A percentile compares a stretch with the other conserved stretches of the same genome.
These are phyloP conservation scores for Penicillium freii DNA, from an alignment of 2,329 filamentous ascomycete species.

Conservation along the genomic window DNA sequence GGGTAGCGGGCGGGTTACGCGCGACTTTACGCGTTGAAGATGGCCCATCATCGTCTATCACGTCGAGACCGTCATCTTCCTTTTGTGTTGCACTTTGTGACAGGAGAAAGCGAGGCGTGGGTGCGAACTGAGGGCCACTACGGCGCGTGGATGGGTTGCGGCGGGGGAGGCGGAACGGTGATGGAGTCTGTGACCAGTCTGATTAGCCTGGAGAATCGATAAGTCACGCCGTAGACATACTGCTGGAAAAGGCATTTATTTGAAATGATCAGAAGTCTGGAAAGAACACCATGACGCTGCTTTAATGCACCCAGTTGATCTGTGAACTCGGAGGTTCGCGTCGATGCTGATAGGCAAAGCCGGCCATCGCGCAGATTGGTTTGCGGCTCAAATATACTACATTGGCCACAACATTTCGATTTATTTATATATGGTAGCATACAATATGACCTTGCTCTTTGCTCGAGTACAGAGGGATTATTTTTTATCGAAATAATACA, in stretches of 20 bases:
- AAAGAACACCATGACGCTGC: not conserved
- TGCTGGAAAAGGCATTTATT: slow-evolving; percentile 17
- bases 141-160: slow-evolving; percentile 27
- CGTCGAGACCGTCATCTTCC: slow-evolving; percentile 14
- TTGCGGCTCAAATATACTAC: not conserved
- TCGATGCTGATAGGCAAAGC: not conserved
- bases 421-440: no score
- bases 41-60: slow-evolving; percentile 23
- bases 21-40: slow-evolving; percentile 14
- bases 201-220: not conserved
- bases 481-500: no score
- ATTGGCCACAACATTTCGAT: no score
- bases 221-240: not conserved
- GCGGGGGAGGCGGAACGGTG: slow-evolving; percentile 31
- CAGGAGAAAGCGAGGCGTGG: slow-evolving; percentile 34
- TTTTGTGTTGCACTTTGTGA: slow-evolving; percentile 23
- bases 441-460: no score
- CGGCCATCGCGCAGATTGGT: not conserved
- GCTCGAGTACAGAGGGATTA: no score
- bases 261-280: not conserved
- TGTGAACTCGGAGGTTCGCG: not conserved
- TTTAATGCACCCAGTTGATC: not conserved
- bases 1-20: slow-evolving; percentile 4
- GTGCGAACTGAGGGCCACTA: slow-evolving; percentile 33
- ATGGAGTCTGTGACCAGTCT: slow-evolving; percentile 20